Base-by-base conservation (phyloP, 2,329 filamentous ascomycete genomes). In the Cytospora chrysosperma region DNA sequence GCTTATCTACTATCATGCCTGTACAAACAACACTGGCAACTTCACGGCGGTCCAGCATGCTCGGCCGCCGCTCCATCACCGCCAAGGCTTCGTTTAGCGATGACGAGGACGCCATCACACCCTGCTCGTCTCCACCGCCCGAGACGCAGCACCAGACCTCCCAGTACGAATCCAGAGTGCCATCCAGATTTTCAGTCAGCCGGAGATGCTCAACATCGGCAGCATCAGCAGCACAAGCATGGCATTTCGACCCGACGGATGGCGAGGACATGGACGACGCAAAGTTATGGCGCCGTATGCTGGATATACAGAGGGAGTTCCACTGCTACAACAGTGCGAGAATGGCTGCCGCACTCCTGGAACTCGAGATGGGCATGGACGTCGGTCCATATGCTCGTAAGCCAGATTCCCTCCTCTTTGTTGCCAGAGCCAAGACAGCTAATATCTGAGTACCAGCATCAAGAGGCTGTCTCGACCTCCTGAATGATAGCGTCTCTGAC, bases 261-360 rank as follows among this genome's bases (percentile, higher is more conserved):
- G 74, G 73, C 15, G 72, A 65, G 19, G 68, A 70, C 21, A 68
- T 75, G 37, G 75, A 78, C 66, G 71, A 75, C 3, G 72, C 72
- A 56, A 68, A 69, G n/a, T 70, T 80, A 8, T 80, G 78, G 78
- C 70, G 69, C 47, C 75, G 76, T 58, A 79, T 80, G 78, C 72
- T 80, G 12, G 74, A 73, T 1, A 72, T 79, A 9, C 77, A 80
- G 70, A 72, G 72, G 26, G 71, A 68, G 15, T 79, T 75, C 62
- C 75, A 77, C 57, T 79, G 77, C 69, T 80, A 80, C 69, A 78
- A 77, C 59, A 79, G 77, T 24, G 77, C 78, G 17, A 69, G 78
- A 40, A 79, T 80, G 74, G 75, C 74, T 43, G 77, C 77, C 1
- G 78, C 78, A 2, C 70, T 79, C 24, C 74, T 76, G 51, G 73